Percentiles rank a stretch among this genome's conserved stretches.
Evolutionary conservation across 192 early-diverging fungal genomes (phyloP).

Genomic region (Backusella sp.): DNA sequence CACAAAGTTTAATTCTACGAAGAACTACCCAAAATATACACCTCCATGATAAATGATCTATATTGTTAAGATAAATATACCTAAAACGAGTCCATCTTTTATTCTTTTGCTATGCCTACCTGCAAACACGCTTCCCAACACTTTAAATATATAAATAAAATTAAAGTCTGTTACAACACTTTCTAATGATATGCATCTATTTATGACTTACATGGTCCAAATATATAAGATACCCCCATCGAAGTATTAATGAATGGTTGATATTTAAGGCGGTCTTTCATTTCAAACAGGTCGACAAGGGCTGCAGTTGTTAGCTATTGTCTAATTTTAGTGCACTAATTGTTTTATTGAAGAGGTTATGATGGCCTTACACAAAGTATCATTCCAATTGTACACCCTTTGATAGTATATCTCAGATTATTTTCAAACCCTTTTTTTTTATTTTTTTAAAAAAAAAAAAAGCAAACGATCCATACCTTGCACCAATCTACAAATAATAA

Average conservation of each 20-base stretch:
- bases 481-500: neutral
- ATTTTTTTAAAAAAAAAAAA: too few species aligned
- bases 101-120: neutral
- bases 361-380: neutral
- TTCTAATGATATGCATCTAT: neutral
- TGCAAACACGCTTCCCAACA: neutral
- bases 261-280: neutral
- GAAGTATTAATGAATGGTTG: neutral
- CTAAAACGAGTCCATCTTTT: neutral
- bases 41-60: slow-evolving; percentile 1
- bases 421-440: neutral
- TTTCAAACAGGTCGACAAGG: neutral
- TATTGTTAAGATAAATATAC: neutral
- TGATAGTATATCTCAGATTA: neutral
- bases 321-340: neutral
- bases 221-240: neutral
- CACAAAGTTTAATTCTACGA: neutral
- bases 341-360: neutral
- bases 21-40: neutral
- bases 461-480: neutral
- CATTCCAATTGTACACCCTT: neutral
- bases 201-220: neutral
- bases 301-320: neutral
- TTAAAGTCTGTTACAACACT: neutral
- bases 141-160: neutral